Percentiles rank a stretch among this genome's conserved stretches.
Evolutionary conservation across 2,329 filamentous ascomycete species (phyloP).

Genomic region (Zymoseptoria pseudotritici): DNA sequence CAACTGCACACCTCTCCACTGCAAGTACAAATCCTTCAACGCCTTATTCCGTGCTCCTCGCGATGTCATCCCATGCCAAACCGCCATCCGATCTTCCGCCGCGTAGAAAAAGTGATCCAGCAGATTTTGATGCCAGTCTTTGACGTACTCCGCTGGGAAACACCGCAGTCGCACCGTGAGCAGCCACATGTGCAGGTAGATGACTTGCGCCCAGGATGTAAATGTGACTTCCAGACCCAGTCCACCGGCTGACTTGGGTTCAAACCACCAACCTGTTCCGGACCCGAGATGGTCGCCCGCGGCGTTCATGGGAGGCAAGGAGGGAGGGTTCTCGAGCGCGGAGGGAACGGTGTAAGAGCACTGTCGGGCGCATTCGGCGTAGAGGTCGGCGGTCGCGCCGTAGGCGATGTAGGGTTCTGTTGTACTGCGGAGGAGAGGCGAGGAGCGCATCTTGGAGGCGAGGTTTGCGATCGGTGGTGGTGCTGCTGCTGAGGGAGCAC

Average conservation of each 20-base stretch:
- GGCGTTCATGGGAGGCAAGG: constrained; percentile 60
- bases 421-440: constrained; percentile 30
- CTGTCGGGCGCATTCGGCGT: constrained; percentile 64
- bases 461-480: constrained; percentile 17
- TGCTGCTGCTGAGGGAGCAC: constrained; percentile 5
- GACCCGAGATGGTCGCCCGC: constrained; percentile 77
- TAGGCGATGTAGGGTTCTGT: constrained; percentile 71
- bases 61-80: constrained; percentile 61
- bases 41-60: constrained; percentile 52
- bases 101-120: constrained; percentile 93
- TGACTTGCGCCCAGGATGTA: constrained; percentile 91
- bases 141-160: constrained; percentile 61
- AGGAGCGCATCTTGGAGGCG: constrained; percentile 18
- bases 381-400: constrained; percentile 68
- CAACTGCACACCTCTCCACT: constrained; percentile 81
- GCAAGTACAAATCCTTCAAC: constrained; percentile 80
- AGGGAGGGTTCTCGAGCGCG: constrained; percentile 53
- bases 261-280: constrained; percentile 72
- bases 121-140: constrained; percentile 79
- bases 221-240: constrained; percentile 79
- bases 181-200: constrained; percentile 93
- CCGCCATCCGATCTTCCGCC: constrained; percentile 75
- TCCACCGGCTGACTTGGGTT: constrained; percentile 32
- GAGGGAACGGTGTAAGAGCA: constrained; percentile 72
- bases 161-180: constrained; percentile 75